phyloP scores from a whole-genome alignment of 1,139 yeast species.

The Sugiyamaella neomexicana region DNA sequence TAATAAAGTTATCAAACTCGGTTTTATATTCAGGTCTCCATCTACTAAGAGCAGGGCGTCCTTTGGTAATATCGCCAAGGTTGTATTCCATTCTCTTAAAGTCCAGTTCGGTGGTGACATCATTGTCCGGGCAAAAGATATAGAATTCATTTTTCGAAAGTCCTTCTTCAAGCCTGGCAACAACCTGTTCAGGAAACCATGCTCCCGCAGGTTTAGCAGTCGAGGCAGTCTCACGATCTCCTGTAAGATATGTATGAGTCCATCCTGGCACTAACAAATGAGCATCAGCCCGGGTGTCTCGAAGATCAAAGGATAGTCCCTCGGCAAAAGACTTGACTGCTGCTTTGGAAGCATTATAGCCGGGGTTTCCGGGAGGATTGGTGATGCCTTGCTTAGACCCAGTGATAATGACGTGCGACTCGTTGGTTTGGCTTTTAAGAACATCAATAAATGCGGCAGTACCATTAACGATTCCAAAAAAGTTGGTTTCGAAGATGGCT shows the following conservation, averaged over 20 bases:
- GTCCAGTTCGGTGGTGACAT: constrained; percentile 31
- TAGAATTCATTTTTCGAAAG: constrained; percentile 29
- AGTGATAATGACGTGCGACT: constrained; percentile 30
- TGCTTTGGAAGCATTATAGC: constrained; percentile 37
- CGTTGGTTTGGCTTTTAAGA: constrained; percentile 24
- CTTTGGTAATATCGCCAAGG: constrained; percentile 28
- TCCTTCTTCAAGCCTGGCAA: constrained; percentile 29
- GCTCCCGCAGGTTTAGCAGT: constrained; percentile 35
- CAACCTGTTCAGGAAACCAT: constrained; percentile 36
- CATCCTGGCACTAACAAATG: constrained; percentile 37
- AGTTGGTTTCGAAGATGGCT: constrained; percentile 31
- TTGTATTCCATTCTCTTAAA: constrained; percentile 33
- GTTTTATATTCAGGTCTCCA: constrained; percentile 34
- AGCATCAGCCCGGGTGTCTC: constrained; percentile 27
- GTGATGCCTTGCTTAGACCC: constrained; percentile 39
- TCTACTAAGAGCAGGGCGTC: constrained; percentile 33
- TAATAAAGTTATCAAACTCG: constrained; percentile 21
- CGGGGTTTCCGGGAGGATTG: constrained; percentile 38
- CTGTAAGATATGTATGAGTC: constrained; percentile 34
- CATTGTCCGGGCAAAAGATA: constrained; percentile 36
- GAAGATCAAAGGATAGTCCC: constrained; percentile 32
- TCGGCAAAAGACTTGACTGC: constrained; percentile 35
- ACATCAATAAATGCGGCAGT: constrained; percentile 30
- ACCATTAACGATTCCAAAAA: constrained; percentile 34
- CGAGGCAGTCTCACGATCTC: constrained; percentile 24